Conservation (phyloP, 768 basidiomycete genomes). For the Gautieria morchelliformis region DNA sequence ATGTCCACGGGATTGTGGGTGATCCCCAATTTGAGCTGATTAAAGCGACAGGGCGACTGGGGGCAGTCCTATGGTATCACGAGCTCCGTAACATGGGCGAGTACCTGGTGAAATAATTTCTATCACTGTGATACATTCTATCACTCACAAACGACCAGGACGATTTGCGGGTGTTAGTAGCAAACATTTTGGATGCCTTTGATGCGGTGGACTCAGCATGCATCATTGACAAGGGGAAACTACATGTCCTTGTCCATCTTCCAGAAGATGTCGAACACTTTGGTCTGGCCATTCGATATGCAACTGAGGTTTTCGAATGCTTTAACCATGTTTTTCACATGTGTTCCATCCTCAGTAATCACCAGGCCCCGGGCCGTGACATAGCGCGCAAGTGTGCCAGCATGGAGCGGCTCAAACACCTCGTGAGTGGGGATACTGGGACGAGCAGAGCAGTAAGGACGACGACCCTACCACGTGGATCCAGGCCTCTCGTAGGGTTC, state of each 20-base stretch:
- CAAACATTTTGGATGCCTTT: slow-evolving; percentile 28
- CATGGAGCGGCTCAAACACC: not conserved
- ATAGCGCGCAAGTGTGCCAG: not conserved
- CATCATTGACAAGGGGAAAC: slow-evolving; percentile 24
- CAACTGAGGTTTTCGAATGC: not conserved
- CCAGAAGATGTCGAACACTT: slow-evolving; percentile 16
- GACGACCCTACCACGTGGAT: too few species aligned
- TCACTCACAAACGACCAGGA: too few species aligned
- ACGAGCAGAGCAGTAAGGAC: not conserved
- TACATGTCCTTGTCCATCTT: slow-evolving; percentile 26
- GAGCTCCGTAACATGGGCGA: too few species aligned
- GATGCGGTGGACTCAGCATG: slow-evolving; percentile 24
- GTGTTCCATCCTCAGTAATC: not conserved
- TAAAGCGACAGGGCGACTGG: too few species aligned
- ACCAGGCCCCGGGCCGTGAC: not conserved
- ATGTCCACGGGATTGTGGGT: too few species aligned
- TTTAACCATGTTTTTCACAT: not conserved
- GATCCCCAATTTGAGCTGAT: too few species aligned
- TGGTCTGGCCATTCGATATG: slow-evolving; percentile 5
- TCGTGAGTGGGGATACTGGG: not conserved
- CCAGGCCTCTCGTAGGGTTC: not conserved
- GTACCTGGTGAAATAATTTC: too few species aligned
- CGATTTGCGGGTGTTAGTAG: slow-evolving; percentile 18
- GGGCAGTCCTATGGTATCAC: too few species aligned
- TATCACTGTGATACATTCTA: too few species aligned